These are phyloP conservation scores for Begonia masoniana DNA, from an alignment of 306 rosid genomes.

Conservation along the genomic window DNA sequence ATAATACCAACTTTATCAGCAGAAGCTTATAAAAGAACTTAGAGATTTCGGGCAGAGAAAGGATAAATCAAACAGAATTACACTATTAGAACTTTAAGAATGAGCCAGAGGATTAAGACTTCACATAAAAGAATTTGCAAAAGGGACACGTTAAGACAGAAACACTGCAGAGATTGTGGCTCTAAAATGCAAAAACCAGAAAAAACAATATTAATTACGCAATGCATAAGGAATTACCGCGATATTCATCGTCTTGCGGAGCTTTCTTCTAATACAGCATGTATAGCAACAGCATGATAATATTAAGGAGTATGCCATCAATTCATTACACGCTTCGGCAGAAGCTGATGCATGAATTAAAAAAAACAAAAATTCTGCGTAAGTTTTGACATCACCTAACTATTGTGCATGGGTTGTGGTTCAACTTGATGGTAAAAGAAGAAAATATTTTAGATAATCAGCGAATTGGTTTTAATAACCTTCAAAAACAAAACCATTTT, in stretches of 20 bases:
- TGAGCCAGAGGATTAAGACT: too few species aligned
- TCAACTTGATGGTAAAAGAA: not conserved
- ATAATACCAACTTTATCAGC: too few species aligned
- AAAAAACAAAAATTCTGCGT: not conserved
- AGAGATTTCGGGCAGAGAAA: too few species aligned
- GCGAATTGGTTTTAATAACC: not conserved
- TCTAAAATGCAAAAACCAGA: not conserved
- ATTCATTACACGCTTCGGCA: constrained; percentile 75
- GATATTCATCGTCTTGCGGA: constrained; percentile 78
- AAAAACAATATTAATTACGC: not conserved
- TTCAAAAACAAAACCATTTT: not conserved
- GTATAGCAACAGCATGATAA: constrained; percentile 95
- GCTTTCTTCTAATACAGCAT: constrained; percentile 83
- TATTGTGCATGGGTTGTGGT: not conserved
- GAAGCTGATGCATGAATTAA: constrained; percentile 41
- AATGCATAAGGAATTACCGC: constrained; percentile 35
- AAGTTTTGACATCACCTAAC: not conserved
- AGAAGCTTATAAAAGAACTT: too few species aligned
- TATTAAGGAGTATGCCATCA: constrained; percentile 89
- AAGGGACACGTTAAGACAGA: too few species aligned
- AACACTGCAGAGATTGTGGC: too few species aligned
- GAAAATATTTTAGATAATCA: not conserved
- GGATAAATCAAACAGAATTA: too few species aligned
- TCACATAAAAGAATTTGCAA: too few species aligned
- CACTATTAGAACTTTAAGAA: too few species aligned